phyloP scores from a whole-genome alignment of 2,329 filamentous ascomycete species.

The Pezicula radicicola region DNA sequence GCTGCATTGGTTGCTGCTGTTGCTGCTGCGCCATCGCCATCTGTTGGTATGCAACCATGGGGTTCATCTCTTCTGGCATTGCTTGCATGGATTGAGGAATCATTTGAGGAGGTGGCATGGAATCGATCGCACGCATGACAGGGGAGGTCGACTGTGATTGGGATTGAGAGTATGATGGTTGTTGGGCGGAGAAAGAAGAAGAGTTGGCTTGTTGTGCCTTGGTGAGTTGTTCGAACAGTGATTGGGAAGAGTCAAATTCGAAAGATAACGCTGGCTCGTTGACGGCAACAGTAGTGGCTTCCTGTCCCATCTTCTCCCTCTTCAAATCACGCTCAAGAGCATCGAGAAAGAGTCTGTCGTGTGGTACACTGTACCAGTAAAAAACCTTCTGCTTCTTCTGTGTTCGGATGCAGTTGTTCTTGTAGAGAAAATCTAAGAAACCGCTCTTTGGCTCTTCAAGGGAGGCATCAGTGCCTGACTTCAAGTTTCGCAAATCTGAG shows the following conservation, averaged over 20 bases:
- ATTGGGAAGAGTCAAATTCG: constrained; percentile 98
- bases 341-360: constrained; percentile 96
- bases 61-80: constrained; percentile 58
- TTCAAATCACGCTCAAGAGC: constrained; percentile 96
- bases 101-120: constrained; percentile 90
- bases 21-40: constrained; percentile 65
- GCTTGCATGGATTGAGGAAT: constrained; percentile 56
- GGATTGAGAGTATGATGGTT: constrained; percentile 44
- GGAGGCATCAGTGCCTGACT: constrained; percentile 96
- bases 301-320: constrained; percentile 98
- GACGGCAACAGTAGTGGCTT: constrained; percentile 93
- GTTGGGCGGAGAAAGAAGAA: constrained; percentile 87
- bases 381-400: constrained; percentile 99
- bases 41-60: constrained; percentile 64
- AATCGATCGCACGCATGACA: constrained; percentile 84
- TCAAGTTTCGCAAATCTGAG: constrained; percentile 95
- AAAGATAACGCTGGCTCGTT: constrained; percentile 97
- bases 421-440: constrained; percentile 98
- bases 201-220: constrained; percentile 99
- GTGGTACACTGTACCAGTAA: constrained; percentile 99
- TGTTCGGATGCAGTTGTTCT: constrained; percentile 99
- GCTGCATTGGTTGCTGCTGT: constrained; percentile 45
- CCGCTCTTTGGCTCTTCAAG: constrained; percentile 98
- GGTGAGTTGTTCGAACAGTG: constrained; percentile 97
- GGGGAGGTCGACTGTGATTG: constrained; percentile 84